phyloP scores from a whole-genome alignment of 192 early-diverging fungal species.

The Geranomyces michiganensis region DNA sequence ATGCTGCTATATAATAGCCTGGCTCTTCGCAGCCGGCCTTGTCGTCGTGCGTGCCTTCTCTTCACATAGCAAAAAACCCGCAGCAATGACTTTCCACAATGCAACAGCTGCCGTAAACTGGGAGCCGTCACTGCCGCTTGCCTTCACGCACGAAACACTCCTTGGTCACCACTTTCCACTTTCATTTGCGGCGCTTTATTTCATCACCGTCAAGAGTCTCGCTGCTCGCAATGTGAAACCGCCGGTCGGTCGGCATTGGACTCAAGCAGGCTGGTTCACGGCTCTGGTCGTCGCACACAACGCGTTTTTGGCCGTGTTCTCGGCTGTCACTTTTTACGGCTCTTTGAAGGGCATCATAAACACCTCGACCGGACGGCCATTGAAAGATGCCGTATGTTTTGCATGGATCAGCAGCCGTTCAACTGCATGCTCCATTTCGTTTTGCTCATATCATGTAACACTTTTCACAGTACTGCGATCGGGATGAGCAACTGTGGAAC shows the following conservation, averaged over 20 bases:
- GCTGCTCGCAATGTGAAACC: background rate
- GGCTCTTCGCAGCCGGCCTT: no score
- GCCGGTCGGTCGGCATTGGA: slow-evolving; percentile 1
- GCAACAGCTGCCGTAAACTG: background rate
- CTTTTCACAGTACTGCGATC: slow-evolving; percentile 17
- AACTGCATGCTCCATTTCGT: no score
- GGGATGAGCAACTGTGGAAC: slow-evolving; percentile 61
- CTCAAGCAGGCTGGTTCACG: slow-evolving; percentile 58
- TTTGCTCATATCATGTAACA: no score
- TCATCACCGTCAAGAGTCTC: slow-evolving; percentile 30
- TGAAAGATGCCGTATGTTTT: background rate
- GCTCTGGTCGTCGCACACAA: slow-evolving; percentile 79
- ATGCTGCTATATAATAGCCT: no score
- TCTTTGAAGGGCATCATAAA: slow-evolving; percentile 45
- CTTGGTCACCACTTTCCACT: slow-evolving; percentile 20
- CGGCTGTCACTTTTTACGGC: slow-evolving; percentile 68
- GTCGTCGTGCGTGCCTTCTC: no score
- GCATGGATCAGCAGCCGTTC: no score
- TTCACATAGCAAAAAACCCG: background rate
- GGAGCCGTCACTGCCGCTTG: slow-evolving; percentile 7
- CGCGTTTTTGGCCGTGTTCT: slow-evolving; percentile 69
- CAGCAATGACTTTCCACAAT: slow-evolving; percentile 5
- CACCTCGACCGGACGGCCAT: background rate
- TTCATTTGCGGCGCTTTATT: slow-evolving; percentile 22
- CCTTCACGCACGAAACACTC: slow-evolving; percentile 3